These are phyloP conservation scores for Mucor ambiguus DNA, from an alignment of 371 early-diverging fungal genomes.

Conservation along the genomic window DNA sequence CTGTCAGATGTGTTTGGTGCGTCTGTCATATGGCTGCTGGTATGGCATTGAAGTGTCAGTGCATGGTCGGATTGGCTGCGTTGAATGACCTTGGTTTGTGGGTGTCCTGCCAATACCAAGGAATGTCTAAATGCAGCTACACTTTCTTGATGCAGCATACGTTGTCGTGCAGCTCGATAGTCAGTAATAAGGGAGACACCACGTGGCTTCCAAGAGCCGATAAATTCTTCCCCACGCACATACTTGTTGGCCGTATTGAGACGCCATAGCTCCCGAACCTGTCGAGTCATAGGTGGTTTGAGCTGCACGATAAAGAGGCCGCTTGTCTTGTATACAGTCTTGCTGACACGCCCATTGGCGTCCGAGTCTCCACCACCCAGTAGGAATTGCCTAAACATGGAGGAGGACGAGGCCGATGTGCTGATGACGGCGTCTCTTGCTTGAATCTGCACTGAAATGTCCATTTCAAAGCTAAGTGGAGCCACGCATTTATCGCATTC, in stretches of 20 bases:
- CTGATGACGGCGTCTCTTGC: constrained; percentile 22
- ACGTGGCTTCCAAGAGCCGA: constrained; percentile 78
- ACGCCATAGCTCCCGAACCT: constrained; percentile 68
- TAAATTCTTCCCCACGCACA: constrained; percentile 84
- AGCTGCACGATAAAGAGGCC: constrained; percentile 56
- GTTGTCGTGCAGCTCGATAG: constrained; percentile 45
- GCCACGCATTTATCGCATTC: constrained; percentile 51
- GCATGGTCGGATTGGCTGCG: constrained; percentile 3
- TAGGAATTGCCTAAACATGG: constrained; percentile 37
- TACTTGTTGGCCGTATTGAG: constrained; percentile 76
- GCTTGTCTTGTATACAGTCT: constrained; percentile 41
- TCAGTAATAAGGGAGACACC: constrained; percentile 72
- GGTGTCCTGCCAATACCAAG: constrained; percentile 24
- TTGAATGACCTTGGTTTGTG: constrained; percentile 28
- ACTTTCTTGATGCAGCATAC: constrained; percentile 42
- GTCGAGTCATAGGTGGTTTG: constrained; percentile 60
- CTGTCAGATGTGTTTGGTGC: neutral
- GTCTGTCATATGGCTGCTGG: neutral
- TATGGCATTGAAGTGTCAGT: neutral
- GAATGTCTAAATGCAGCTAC: constrained; percentile 55
- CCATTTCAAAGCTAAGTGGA: constrained; percentile 55
- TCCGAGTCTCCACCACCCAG: constrained; percentile 8
- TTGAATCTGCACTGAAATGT: constrained; percentile 57
- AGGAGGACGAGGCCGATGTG: constrained; percentile 36
- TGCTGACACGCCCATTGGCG: constrained; percentile 6